Conservation (phyloP, 1,284 basidiomycete genomes). For the Melampsora americana region DNA sequence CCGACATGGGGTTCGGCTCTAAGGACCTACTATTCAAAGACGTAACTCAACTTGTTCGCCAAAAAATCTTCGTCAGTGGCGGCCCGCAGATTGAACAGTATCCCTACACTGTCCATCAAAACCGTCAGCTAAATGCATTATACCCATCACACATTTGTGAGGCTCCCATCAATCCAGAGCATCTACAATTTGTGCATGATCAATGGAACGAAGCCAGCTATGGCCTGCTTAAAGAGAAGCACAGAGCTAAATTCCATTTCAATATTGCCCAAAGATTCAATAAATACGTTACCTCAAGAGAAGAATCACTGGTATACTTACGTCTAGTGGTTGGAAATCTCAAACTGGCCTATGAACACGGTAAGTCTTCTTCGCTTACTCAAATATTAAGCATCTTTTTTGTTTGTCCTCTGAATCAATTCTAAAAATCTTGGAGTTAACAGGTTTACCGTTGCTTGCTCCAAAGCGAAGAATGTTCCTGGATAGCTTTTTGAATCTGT, state of each 20-base stretch:
- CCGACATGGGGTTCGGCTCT: no score
- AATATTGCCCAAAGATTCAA: not conserved
- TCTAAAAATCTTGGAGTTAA: no score
- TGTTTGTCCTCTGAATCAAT: no score
- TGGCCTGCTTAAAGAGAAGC: not conserved
- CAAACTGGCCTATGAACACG: not conserved
- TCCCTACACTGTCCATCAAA: not conserved
- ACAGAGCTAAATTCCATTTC: not conserved
- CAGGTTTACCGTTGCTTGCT: no score
- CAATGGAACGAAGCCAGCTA: constrained; percentile 4
- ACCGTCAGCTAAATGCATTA: not conserved
- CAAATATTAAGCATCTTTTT: no score
- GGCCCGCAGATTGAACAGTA: not conserved
- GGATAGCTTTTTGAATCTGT: no score
- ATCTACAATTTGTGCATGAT: not conserved
- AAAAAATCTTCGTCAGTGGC: not conserved
- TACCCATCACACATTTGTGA: no score
- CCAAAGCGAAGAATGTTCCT: no score
- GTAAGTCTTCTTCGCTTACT: no score
- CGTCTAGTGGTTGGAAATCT: not conserved
- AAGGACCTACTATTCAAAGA: not conserved
- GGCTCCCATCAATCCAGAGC: no score
- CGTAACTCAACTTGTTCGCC: not conserved
- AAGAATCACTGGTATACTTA: no score
- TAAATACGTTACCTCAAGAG: not conserved